Conservation (phyloP, 176 grass and related monocot genomes). For the Musa acuminata region DNA sequence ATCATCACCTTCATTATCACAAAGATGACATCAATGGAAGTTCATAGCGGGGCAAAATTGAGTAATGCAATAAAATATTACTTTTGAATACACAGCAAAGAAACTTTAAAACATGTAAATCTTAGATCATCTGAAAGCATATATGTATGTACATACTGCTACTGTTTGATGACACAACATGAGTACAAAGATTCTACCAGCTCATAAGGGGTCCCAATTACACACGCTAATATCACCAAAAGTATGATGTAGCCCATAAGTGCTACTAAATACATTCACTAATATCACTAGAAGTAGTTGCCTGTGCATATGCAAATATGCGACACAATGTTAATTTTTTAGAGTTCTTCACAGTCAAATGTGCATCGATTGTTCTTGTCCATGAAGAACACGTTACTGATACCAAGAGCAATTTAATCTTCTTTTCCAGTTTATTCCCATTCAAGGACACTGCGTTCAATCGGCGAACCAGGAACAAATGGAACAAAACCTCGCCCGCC, state of each 20-base stretch:
- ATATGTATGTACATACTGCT: neutral
- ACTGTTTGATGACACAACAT: neutral
- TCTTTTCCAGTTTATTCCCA: constrained; percentile 15
- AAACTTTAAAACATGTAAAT: too few relatives aligned
- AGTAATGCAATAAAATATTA: too few relatives aligned
- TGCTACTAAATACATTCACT: too few relatives aligned
- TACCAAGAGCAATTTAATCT: neutral
- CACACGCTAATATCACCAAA: neutral
- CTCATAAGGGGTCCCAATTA: neutral
- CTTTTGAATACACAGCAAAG: too few relatives aligned
- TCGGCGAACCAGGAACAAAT: constrained; percentile 52
- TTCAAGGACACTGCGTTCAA: constrained; percentile 37
- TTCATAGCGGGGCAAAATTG: too few relatives aligned
- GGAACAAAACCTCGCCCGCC: constrained; percentile 72
- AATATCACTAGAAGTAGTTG: neutral
- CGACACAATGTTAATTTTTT: neutral
- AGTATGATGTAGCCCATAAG: neutral
- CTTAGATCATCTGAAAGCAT: neutral
- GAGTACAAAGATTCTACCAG: neutral
- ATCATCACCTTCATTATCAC: too few relatives aligned
- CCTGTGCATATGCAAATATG: neutral
- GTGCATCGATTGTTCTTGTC: neutral
- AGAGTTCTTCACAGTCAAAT: neutral
- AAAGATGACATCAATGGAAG: too few relatives aligned
- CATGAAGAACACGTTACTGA: too few relatives aligned